Evolutionary conservation across 2,329 filamentous ascomycete genomes (phyloP).

Genomic region (Macroventuria anomochaeta): DNA sequence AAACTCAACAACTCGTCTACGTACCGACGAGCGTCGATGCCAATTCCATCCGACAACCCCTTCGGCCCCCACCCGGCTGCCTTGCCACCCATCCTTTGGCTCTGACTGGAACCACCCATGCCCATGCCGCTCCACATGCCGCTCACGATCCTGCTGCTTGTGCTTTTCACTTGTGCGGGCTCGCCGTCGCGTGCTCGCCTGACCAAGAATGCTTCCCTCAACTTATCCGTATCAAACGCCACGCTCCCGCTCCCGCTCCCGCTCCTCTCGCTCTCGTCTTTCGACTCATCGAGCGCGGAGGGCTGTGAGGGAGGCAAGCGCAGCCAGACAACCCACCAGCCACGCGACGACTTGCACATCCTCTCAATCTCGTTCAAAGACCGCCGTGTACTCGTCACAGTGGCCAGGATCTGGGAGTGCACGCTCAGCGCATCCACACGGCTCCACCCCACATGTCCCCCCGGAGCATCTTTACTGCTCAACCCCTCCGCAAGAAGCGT

Average conservation of each 20-base stretch:
- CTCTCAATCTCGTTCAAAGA: slow-evolving; percentile 59
- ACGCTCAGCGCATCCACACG: slow-evolving; percentile 67
- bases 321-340: slow-evolving; percentile 73
- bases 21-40: slow-evolving; percentile 76
- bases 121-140: slow-evolving; percentile 43
- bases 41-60: slow-evolving; percentile 73
- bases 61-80: slow-evolving; percentile 63
- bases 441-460: slow-evolving; percentile 54
- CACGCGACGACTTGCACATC: slow-evolving; percentile 67
- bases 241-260: neutral
- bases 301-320: slow-evolving; percentile 53
- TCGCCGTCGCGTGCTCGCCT: slow-evolving; percentile 48
- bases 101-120: slow-evolving; percentile 24
- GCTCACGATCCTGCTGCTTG: slow-evolving; percentile 36
- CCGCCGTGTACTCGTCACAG: slow-evolving; percentile 59
- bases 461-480: slow-evolving; percentile 14
- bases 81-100: slow-evolving; percentile 45
- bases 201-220: slow-evolving; percentile 54
- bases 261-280: slow-evolving; percentile 6
- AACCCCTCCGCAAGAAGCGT: slow-evolving; percentile 50
- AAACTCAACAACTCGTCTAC: slow-evolving; percentile 75
- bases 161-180: slow-evolving; percentile 23
- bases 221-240: slow-evolving; percentile 35
- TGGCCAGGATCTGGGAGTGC: slow-evolving; percentile 65
- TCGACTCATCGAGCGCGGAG: slow-evolving; percentile 15